Evolutionary conservation across 495 filamentous ascomycete species (phyloP), one percentile per base, ranked within the genome.

Genomic region (Venustampulla echinocandica): DNA sequence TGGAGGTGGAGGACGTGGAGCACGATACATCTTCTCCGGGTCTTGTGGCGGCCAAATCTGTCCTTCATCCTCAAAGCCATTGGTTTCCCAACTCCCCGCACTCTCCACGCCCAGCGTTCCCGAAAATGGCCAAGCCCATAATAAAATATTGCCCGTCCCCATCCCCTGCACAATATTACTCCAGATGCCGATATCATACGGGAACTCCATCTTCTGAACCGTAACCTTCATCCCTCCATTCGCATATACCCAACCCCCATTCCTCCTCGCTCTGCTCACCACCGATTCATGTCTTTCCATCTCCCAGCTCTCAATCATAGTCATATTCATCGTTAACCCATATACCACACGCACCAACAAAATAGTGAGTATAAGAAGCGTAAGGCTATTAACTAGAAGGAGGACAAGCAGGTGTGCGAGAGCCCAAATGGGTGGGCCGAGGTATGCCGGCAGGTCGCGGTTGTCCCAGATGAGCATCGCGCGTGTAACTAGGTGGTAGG

Each of bases 291-390:
- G 90, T 10, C 89, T 71, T 56, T 92, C 88, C 36, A 90, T 82
- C 58, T 95, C 89, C 90, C 90, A 96, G 21, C 76, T 74, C 61
- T 98, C 92, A 54, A 98, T 97, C 43, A 86, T 88, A 0, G 90
- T 96, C 5, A 54, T 65, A 52, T 76, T 76, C 38, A 67, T 55
- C 17, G 62, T 33, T 60, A 72, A 69, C 28, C 62, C 61, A 24
- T 62, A 49, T 2, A 57, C 43, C 6, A 71, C 68, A 2, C 63
- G 67, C 10, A 75, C 52, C 0, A 93, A 56, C 0, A 95, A 65
- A 28, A 95, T 66, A 19, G 66, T 65, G 0, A 95, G 68, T 1
- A 73, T 76, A 50, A 93, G 76, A 5, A 79, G 60, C 0, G 82
- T 84, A 13, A 82, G 30, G 22, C 72, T 74, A 48, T 82, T 80